Base-by-base conservation (phyloP, 2,329 filamentous ascomycete species). In the Neonectria hederae region DNA sequence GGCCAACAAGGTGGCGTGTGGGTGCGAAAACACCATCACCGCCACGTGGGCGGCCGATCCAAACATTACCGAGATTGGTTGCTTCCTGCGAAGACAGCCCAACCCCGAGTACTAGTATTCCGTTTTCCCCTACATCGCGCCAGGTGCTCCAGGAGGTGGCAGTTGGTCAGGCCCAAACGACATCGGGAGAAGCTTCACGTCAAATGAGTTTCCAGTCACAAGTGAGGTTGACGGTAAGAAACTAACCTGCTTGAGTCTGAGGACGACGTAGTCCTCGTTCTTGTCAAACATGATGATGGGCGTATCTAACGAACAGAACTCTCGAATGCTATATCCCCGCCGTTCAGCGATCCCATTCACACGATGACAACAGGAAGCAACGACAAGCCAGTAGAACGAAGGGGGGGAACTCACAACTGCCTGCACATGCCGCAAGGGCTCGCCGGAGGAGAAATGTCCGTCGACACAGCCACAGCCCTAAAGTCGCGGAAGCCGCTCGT, bases 401-500 rank as follows among this genome's bases (percentile, higher is more conserved):
- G 28, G 17, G n/a, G 40, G 46, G 40, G 54, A 55, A 84, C 88
- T 82, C 76, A 93, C 91, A 95, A 97, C 78, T 97, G 95, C 73
- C 95, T 86, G 78, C 95, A 98, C 94, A 97, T 97, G 59, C 96
- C 96, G 77, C 96, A 99, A 0, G 96, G 96, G 66, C 90, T 90
- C 52, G 86, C 86, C 4, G 89, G 88, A 30, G 88, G 87, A 32
- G 79, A 80, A 45, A 92, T 90, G 76, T 97, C 92, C 6, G 94
- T 97, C 7, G 92, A 87, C 4, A 99, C 94, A 17, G 92, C 95
- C 22, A 99, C 80, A 21, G 94, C 95, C 74, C 88, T 90, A 80
- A 97, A 93, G 9, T 56, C 74, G 35, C 78, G 80, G 69, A 86
- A 79, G 3, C 87, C 86, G 55, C 81, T 81, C 7, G 88, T 86